Evolutionary conservation across 176 grass and related monocot genomes (phyloP).

Genomic region (Puya raimondii): DNA sequence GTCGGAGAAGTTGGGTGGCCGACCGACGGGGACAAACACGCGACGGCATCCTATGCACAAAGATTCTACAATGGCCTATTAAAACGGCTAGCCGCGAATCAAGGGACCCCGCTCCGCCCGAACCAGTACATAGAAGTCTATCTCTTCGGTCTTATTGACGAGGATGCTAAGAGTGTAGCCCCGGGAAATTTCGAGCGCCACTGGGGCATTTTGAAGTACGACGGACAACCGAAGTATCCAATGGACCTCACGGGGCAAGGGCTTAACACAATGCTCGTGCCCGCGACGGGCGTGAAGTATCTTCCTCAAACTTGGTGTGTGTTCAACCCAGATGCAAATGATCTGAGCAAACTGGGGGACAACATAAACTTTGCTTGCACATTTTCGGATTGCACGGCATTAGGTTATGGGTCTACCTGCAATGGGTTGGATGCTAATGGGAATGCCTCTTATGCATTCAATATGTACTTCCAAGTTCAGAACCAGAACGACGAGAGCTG

Average conservation of each 20-base stretch:
- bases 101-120: constrained; percentile 59
- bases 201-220: constrained; percentile 79
- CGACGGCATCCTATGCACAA: constrained; percentile 42
- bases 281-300: constrained; percentile 39
- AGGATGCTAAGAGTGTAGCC: constrained; percentile 79
- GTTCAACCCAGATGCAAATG: constrained; percentile 29
- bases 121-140: constrained; percentile 85
- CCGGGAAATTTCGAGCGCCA: constrained; percentile 87
- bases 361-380: constrained; percentile 55
- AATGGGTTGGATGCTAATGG: constrained; percentile 61
- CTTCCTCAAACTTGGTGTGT: constrained; percentile 42
- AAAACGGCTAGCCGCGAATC: constrained; percentile 34
- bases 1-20: constrained; percentile 96
- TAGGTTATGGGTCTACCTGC: constrained; percentile 58
- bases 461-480: constrained; percentile 75
- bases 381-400: constrained; percentile 59
- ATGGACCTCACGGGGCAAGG: constrained; percentile 56
- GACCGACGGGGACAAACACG: constrained; percentile 75
- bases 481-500: constrained; percentile 51
- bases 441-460: constrained; percentile 76
- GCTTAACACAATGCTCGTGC: constrained; percentile 24
- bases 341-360: constrained; percentile 34
- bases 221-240: constrained; percentile 78
- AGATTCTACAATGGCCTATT: constrained; percentile 78
- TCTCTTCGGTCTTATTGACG: constrained; percentile 74